These are phyloP conservation scores for Wallemia mellicola DNA, from an alignment of 1,284 basidiomycete genomes.

Conservation along the genomic window DNA sequence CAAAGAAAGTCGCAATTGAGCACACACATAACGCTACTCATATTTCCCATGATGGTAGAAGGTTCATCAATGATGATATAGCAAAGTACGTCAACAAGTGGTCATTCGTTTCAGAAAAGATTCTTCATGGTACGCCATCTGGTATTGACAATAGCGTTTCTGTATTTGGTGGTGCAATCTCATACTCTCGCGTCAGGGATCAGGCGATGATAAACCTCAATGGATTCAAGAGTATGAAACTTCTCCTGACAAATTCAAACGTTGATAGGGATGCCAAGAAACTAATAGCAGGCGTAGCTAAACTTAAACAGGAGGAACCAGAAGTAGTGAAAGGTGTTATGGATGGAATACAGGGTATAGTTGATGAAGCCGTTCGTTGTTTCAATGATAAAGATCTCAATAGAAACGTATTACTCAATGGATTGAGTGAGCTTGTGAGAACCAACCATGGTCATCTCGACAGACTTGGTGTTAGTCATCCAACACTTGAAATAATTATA, in stretches of 20 bases:
- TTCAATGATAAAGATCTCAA: conserved; percentile 40
- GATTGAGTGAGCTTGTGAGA: conserved; percentile 38
- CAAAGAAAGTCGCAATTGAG: conserved; percentile 9
- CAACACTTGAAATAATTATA: conserved; percentile 53
- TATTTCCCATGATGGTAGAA: conserved; percentile 31
- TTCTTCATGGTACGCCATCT: conserved; percentile 87
- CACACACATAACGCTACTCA: conserved; percentile 19
- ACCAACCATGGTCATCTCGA: conserved; percentile 71
- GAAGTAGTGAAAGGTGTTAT: conserved; percentile 42
- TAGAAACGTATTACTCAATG: conserved; percentile 29
- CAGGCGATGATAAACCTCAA: conserved; percentile 23
- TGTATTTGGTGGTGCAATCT: conserved; percentile 72
- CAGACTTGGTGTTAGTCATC: conserved; percentile 75
- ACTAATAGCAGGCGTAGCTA: conserved; percentile 61
- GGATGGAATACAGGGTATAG: conserved; percentile 45
- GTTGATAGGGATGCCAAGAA: conserved; percentile 80
- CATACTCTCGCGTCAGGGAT: conserved; percentile 57
- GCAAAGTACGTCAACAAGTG: conserved; percentile 64
- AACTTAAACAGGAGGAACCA: conserved; percentile 44
- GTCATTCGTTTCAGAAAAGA: conserved; percentile 86
- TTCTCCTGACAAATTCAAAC: conserved; percentile 75
- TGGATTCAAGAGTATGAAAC: conserved; percentile 36
- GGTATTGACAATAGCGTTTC: conserved; percentile 92
- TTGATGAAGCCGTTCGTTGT: conserved; percentile 43
- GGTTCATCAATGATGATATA: conserved; percentile 26